Percentiles rank a stretch among this genome's conserved stretches.
Conservation (phyloP, 164 flowering plant species). For the Protea cynaroides region DNA sequence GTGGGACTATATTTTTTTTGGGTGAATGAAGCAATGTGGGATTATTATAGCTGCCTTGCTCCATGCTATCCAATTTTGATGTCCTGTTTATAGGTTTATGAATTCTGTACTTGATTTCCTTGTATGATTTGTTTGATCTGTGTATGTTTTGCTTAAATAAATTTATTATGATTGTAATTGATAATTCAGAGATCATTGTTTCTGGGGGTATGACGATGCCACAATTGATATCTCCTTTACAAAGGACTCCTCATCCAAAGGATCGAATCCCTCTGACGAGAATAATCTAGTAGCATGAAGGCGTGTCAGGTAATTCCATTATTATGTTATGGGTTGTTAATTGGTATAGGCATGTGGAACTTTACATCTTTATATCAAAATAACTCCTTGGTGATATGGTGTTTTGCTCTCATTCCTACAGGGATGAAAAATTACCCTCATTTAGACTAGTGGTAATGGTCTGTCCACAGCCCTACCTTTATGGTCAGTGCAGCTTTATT, state of each 20-base stretch:
- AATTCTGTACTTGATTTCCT: neutral
- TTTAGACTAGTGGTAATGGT: neutral
- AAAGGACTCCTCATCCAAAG: conserved; percentile 36
- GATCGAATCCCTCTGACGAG: conserved; percentile 55
- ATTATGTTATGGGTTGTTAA: neutral
- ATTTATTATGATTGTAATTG: neutral
- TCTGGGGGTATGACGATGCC: conserved; percentile 97
- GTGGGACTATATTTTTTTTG: too few species aligned
- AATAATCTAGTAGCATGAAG: conserved; percentile 21
- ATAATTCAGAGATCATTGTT: conserved; percentile 71
- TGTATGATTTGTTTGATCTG: neutral
- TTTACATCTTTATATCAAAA: neutral
- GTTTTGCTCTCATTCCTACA: conserved; percentile 1
- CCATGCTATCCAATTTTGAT: too few species aligned
- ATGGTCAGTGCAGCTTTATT: conserved; percentile 1
- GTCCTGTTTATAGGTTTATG: neutral
- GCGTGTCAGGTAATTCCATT: conserved; percentile 5
- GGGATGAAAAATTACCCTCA: conserved; percentile 2
- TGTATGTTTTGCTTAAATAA: neutral
- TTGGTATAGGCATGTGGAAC: too few species aligned
- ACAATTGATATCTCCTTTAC: conserved; percentile 53
- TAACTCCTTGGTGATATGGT: neutral
- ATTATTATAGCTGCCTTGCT: neutral
- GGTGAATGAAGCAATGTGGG: too few species aligned
- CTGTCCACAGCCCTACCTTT: neutral